A percentile compares a stretch with the other conserved stretches of the same genome.
These are phyloP conservation scores for Xylariaceae sp. DNA, from an alignment of 2,329 filamentous ascomycete species.

Conservation along the genomic window DNA sequence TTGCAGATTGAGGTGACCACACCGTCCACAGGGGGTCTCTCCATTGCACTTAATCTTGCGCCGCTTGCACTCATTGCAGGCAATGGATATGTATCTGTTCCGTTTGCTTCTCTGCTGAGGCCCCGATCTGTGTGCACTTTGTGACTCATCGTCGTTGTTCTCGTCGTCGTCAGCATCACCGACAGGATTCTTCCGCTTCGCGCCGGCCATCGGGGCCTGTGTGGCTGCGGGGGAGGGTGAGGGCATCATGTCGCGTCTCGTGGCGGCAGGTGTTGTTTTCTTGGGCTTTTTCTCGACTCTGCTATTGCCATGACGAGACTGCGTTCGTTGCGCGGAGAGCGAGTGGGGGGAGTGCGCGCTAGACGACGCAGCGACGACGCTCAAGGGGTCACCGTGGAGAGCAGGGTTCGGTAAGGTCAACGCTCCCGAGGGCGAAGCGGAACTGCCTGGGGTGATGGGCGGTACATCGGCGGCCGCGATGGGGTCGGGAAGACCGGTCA, in stretches of 20 bases:
- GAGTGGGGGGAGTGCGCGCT: not conserved
- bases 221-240: constrained; percentile 7
- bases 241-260: constrained; percentile 11
- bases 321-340: constrained; percentile 1
- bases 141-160: constrained; percentile 24
- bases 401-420: not conserved
- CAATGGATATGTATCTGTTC: constrained; percentile 59
- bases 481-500: constrained; percentile 29
- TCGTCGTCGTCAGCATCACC: constrained; percentile 14
- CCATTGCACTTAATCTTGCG: constrained; percentile 73
- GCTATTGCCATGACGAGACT: constrained; percentile 5
- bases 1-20: constrained; percentile 60
- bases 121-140: constrained; percentile 15
- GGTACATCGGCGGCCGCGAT: constrained; percentile 15
- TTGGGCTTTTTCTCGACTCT: constrained; percentile 15
- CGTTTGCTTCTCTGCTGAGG: constrained; percentile 51
- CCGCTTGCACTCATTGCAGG: constrained; percentile 68
- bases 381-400: not conserved
- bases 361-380: not conserved
- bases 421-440: constrained; percentile 9
- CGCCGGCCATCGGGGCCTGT: constrained; percentile 11
- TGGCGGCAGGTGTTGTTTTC: constrained; percentile 7
- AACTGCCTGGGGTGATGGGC: constrained; percentile 11
- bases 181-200: constrained; percentile 27
- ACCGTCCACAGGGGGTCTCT: constrained; percentile 61